Evolutionary conservation across 2,329 filamentous ascomycete genomes (phyloP).

Genomic region (Alternaria sp.): DNA sequence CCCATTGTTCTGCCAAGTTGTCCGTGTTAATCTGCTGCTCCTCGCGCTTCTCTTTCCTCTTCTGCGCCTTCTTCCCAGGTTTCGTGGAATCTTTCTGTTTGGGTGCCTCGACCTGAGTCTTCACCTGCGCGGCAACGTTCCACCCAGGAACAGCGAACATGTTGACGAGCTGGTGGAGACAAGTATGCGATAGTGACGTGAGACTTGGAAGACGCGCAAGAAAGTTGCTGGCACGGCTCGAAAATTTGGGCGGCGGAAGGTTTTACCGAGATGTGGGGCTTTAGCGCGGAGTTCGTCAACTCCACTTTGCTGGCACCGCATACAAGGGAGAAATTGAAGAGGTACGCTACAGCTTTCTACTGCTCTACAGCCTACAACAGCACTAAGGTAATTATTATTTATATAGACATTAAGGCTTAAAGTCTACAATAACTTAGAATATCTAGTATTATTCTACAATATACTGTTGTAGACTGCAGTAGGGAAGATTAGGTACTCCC

Average conservation of each 20-base stretch:
- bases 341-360: too few species aligned
- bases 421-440: too few species aligned
- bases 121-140: conserved; percentile 80
- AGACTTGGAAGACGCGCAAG: neutral
- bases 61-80: conserved; percentile 65
- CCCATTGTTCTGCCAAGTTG: conserved; percentile 55
- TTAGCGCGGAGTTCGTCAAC: conserved; percentile 23
- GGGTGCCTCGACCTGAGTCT: conserved; percentile 67
- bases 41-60: conserved; percentile 61
- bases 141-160: conserved; percentile 97
- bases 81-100: conserved; percentile 48
- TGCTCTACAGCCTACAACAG: too few species aligned
- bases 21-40: conserved; percentile 83
- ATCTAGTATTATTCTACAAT: too few species aligned
- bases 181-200: neutral
- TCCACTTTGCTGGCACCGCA: neutral
- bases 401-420: too few species aligned
- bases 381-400: too few species aligned
- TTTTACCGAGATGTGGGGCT: conserved; percentile 32
- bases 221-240: conserved; percentile 10
- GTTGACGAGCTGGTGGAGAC: neutral
- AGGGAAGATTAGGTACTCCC: too few species aligned
- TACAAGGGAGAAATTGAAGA: too few species aligned
- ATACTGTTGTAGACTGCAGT: too few species aligned
- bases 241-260: conserved; percentile 30